Base-by-base conservation (phyloP, 2,329 filamentous ascomycete genomes). In the Tolypocladium guangdongense region DNA sequence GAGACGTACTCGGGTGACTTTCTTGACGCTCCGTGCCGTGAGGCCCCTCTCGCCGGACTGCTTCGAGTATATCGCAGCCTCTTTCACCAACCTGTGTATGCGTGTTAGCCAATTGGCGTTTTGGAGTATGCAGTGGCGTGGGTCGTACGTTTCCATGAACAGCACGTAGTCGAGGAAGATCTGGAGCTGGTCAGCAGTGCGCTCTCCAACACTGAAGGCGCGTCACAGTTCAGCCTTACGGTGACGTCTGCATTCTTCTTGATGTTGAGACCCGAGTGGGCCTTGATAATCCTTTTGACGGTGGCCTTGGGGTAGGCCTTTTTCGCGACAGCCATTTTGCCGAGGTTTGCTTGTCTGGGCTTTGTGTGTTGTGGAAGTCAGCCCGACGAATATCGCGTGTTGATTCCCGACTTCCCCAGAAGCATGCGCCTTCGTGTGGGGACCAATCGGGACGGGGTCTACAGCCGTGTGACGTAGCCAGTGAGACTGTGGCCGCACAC, bases 221-320 rank as follows among this genome's bases (percentile, higher is more conserved):
- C 46, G 56, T 32, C 27, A 54, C 46, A 35, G 50, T 47, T 62
- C 20, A 33, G 37, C 14, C 80, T 56, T 71, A 95, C 89, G 72
- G 92, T 76, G 54, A 95, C 83, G 70, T 96, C 91, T 33, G 84
- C 87, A 69, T 93, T 91, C 70, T 90, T 93, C 74, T 85, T 89
- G 58, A 95, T 70, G 58, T 80, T 86, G 65, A 85, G 83, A 58
- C 88, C 86, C 10, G 89, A 87, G 68, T 95, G 90, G 20, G 89
- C 90, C 71, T 95, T 96, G 63, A 95, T 78, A 56, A 95, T 92
- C 69, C 90, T 91, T 70, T 90, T 93, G 62, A 96, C 77, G 0
- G 88, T 93, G 20, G 82, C 84, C 57, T 90, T 84, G 12, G 90
- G 90, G 64, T 95, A 96, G 16, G 88, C 76, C 61, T 90, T 92